Percentiles rank a stretch among this genome's conserved stretches.
Evolutionary conservation across 2,329 filamentous ascomycete genomes (phyloP).

Genomic region (Uncinocarpus reesii): DNA sequence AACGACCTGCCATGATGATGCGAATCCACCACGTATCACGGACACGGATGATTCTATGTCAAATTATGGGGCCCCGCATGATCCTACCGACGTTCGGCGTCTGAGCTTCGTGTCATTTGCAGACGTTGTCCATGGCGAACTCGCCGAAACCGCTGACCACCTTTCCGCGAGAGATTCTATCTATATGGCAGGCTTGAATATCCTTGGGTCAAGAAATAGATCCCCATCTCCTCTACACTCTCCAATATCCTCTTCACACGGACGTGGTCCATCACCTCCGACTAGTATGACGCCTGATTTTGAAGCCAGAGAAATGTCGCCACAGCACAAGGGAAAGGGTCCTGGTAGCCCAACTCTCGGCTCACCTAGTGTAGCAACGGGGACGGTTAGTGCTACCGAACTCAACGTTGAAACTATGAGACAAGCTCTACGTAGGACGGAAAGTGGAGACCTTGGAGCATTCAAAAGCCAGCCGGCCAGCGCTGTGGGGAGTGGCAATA

Average conservation of each 20-base stretch:
- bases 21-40: conserved; percentile 44
- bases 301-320: conserved; percentile 63
- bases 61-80: conserved; percentile 62
- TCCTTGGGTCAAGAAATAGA: conserved; percentile 15
- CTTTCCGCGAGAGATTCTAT: conserved; percentile 53
- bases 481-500: conserved; percentile 22
- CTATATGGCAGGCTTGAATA: conserved; percentile 57
- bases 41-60: conserved; percentile 56
- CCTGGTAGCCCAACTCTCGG: conserved; percentile 53
- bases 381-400: conserved; percentile 48
- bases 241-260: conserved; percentile 52
- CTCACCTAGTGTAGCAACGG: conserved; percentile 42
- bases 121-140: conserved; percentile 73
- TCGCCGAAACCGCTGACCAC: conserved; percentile 37
- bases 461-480: conserved; percentile 22
- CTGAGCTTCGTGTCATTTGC: conserved; percentile 95
- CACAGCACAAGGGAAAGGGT: conserved; percentile 44
- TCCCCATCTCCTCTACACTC: conserved; percentile 40
- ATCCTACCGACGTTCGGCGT: conserved; percentile 66
- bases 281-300: conserved; percentile 65
- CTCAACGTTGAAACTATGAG: conserved; percentile 89
- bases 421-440: conserved; percentile 75
- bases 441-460: conserved; percentile 62
- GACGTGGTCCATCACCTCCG: conserved; percentile 59
- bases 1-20: conserved; percentile 41